Conservation (phyloP, 495 filamentous ascomycete genomes). For the Daldinia grandis region DNA sequence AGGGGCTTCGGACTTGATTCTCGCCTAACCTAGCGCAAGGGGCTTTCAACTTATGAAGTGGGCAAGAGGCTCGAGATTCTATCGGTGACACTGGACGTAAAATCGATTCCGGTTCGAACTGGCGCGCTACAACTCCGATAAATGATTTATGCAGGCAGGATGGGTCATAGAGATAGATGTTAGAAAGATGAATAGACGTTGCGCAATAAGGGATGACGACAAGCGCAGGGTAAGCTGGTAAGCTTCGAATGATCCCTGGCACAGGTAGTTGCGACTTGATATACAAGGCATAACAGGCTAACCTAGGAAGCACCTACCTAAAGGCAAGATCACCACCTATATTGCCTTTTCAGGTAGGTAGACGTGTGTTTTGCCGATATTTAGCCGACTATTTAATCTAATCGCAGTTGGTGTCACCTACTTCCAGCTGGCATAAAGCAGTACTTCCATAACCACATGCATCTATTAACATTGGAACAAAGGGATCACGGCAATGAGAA, state of each 20-base stretch:
- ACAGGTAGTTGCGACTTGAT: neutral
- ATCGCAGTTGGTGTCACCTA: neutral
- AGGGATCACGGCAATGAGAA: no score
- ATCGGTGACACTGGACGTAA: neutral
- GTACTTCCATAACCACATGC: neutral
- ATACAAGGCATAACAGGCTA: neutral
- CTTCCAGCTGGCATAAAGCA: neutral
- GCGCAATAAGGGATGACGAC: slow-evolving; percentile 40
- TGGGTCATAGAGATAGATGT: neutral
- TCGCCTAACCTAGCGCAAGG: neutral
- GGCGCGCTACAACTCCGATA: neutral
- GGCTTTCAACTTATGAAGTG: slow-evolving; percentile 1
- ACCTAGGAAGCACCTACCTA: neutral
- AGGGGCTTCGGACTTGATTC: slow-evolving; percentile 7
- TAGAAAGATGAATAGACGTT: slow-evolving; percentile 12
- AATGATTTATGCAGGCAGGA: neutral
- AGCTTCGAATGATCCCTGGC: slow-evolving; percentile 20
- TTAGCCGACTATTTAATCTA: neutral
- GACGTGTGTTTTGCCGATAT: neutral
- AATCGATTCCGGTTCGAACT: neutral
- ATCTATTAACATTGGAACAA: neutral
- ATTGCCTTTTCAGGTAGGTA: neutral
- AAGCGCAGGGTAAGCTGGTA: slow-evolving; percentile 14
- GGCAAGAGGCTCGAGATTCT: neutral
- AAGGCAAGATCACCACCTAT: neutral